Percentiles rank a stretch among this genome's conserved stretches.
These are phyloP conservation scores for Seminavis robusta DNA, from an alignment of 108 stramenopile genomes.

Conservation along the genomic window DNA sequence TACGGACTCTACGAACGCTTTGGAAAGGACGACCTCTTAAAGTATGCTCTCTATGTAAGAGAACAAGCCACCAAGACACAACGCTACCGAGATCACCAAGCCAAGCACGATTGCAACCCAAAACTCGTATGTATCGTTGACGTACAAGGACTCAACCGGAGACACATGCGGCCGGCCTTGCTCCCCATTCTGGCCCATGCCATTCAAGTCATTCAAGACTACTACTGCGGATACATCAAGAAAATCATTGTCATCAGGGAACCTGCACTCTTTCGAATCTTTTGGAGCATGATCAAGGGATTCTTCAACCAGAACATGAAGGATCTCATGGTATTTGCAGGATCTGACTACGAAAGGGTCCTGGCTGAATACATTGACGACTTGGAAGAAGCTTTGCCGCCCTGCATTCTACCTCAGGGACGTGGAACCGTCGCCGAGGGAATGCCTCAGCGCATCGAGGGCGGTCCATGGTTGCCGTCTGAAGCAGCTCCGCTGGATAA, in stretches of 20 bases:
- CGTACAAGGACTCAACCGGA: constrained; percentile 1
- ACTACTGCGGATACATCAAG: constrained; percentile 13
- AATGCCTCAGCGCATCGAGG: too few relatives aligned
- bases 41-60: constrained; percentile 13
- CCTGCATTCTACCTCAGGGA: too few relatives aligned
- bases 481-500: too few relatives aligned
- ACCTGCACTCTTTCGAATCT: constrained; percentile 9
- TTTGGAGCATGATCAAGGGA: constrained; percentile 10
- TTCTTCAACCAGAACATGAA: constrained; percentile 7
- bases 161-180: not conserved
- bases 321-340: constrained; percentile 12
- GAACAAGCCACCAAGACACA: not conserved
- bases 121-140: constrained; percentile 1
- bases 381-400: too few relatives aligned
- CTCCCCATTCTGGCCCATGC: not conserved
- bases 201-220: constrained; percentile 16
- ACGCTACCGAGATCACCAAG: constrained; percentile 1
- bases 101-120: not conserved
- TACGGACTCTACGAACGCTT: constrained; percentile 1
- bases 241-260: constrained; percentile 3
- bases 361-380: constrained; percentile 11
- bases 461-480: too few relatives aligned
- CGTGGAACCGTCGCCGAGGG: too few relatives aligned
- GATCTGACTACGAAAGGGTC: constrained; percentile 1
- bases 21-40: constrained; percentile 16